Evolutionary conservation across 75 land plant species (phyloP).

Genomic region (Pinus tabuliformis): DNA sequence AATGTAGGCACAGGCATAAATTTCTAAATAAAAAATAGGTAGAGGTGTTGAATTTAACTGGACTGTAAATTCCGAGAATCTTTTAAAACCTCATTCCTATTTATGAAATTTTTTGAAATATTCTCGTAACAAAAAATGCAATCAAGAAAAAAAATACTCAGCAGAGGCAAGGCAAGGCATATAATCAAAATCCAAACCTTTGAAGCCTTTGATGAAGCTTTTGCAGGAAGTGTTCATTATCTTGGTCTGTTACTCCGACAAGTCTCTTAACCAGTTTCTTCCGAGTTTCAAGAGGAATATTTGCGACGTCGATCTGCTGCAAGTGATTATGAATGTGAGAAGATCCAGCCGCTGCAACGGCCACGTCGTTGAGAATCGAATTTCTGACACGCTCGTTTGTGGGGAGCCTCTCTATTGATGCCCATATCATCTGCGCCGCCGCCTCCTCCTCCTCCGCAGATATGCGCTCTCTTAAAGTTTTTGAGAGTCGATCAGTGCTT

Average conservation of each 20-base stretch:
- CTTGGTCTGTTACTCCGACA: constrained; percentile 65
- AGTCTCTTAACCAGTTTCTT: constrained; percentile 57
- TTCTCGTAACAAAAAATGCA: neutral
- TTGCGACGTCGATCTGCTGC: constrained; percentile 48
- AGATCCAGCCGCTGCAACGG: neutral
- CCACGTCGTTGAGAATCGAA: constrained; percentile 14
- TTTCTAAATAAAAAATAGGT: too few species aligned
- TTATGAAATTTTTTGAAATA: neutral
- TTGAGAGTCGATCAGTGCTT: too few species aligned
- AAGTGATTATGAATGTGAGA: neutral
- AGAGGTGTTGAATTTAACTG: constrained; percentile 5
- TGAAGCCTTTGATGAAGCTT: constrained; percentile 69
- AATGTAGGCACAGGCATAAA: too few species aligned
- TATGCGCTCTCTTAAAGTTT: neutral
- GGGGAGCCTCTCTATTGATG: constrained; percentile 27
- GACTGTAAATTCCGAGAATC: too few species aligned
- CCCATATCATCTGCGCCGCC: constrained; percentile 24
- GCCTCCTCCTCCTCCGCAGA: constrained; percentile 19
- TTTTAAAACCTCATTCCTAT: neutral
- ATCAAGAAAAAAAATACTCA: neutral
- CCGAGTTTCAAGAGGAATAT: constrained; percentile 43
- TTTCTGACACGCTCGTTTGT: constrained; percentile 23
- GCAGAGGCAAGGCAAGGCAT: too few species aligned
- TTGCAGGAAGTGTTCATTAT: constrained; percentile 66
- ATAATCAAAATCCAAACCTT: constrained; percentile 20